A percentile compares a stretch with the other conserved stretches of the same genome.
Conservation (phyloP, 306 rosid genomes). For the Morella rubra region DNA sequence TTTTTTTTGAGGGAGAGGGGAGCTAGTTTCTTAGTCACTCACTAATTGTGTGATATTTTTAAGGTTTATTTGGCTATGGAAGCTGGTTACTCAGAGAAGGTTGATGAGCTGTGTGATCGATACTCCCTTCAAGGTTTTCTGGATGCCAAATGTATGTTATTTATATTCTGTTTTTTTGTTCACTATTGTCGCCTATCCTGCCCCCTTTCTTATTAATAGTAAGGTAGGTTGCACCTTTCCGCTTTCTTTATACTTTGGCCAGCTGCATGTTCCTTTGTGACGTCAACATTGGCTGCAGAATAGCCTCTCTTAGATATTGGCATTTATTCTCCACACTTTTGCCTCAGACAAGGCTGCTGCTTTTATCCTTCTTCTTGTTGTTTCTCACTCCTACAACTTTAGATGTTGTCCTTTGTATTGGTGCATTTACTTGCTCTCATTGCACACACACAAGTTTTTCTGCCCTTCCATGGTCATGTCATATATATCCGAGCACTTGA, state of each 20-base stretch:
- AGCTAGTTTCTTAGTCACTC: slow-evolving; percentile 4
- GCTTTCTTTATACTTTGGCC: slow-evolving; percentile 1
- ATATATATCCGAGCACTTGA: too few species aligned
- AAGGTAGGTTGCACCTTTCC: not conserved
- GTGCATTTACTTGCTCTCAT: not conserved
- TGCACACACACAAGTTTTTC: not conserved
- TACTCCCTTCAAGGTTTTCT: slow-evolving; percentile 69
- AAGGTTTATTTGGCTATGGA: slow-evolving; percentile 98
- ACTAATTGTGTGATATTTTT: slow-evolving; percentile 20
- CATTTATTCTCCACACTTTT: slow-evolving; percentile 10
- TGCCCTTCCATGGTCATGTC: not conserved
- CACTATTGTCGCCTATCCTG: too few species aligned
- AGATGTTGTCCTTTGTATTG: not conserved
- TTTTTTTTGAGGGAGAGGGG: not conserved
- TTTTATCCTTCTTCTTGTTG: not conserved
- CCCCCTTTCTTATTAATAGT: too few species aligned
- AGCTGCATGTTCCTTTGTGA: not conserved
- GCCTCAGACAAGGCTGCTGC: slow-evolving; percentile 17
- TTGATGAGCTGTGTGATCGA: slow-evolving; percentile 75
- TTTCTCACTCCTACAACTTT: not conserved
- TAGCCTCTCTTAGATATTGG: not conserved
- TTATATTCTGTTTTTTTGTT: not conserved
- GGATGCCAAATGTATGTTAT: slow-evolving; percentile 54
- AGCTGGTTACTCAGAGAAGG: slow-evolving; percentile 93
- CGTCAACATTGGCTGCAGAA: slow-evolving; percentile 17